Evolutionary conservation across 805 yeast genomes (phyloP), one percentile per base, ranked within the genome.

Genomic region (Hanseniaspora valbyensis): DNA sequence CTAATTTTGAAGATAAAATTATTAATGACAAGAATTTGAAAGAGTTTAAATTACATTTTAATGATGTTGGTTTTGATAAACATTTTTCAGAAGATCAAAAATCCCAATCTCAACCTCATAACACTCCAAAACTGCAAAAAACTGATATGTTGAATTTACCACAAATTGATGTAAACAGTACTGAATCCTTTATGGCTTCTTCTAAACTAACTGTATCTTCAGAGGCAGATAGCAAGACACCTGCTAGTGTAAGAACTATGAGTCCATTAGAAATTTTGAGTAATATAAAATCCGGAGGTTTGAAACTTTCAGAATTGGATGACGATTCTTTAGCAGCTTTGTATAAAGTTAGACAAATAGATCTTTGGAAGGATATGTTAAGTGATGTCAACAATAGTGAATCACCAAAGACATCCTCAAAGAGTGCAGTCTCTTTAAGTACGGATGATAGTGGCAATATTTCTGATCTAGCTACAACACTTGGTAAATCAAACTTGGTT

Each of bases 261-360:
- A 61, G 30, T 54, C 63, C 54, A 60, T 54, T 48, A 59, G 57
- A 41, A 55, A 55, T 42, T 53, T 55, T 54, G 61, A 56, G 53
- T 58, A 42, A 61, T 53, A 53, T 67, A 63, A 44, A 67, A 68
- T 4, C 66, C 68, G 28, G 55, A 58, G 44, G 61, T 61, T 30
- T 58, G 60, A 49, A 62, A 55, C 52, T 62, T 54, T 64, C 51
- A 22, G 82, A 80, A 26, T 32, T 48, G 29, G 51, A 48, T 21
- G 36, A 42, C 12, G 46, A 50, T 19, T 50, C 44, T 51, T 72
- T 81, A 12, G 73, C 82, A 9, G 74, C 74, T 13, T 66, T 81
- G 34, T 82, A 81, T 63, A 73, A 81, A 57, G 70, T 78, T 1
- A 69, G 88, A 55, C 89, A 82, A 60, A 69, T 76, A 40, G 87